phyloP scores from a whole-genome alignment of 2,329 filamentous ascomycete species.

The Aspergillus brunneoviolaceus region DNA sequence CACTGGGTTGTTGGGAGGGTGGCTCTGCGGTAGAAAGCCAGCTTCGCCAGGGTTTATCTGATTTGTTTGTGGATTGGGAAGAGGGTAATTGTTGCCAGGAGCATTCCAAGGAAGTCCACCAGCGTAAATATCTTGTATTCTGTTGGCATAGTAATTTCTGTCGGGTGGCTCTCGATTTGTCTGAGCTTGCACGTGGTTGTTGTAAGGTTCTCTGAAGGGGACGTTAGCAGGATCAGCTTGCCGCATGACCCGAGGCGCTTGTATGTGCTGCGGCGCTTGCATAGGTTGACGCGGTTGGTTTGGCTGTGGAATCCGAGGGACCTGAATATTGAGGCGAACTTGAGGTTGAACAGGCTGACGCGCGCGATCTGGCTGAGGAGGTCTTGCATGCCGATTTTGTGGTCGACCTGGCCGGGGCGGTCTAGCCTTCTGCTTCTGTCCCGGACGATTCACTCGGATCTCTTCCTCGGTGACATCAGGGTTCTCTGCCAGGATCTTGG shows the following conservation, averaged over 20 bases:
- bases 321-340: too few species aligned
- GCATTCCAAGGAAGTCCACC: not conserved
- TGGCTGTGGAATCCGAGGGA: too few species aligned
- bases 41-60: not conserved
- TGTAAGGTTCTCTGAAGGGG: not conserved
- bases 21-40: not conserved
- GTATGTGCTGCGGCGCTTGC: not conserved
- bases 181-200: not conserved
- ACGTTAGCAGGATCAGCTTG: not conserved
- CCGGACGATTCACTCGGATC: constrained; percentile 16
- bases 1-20: not conserved
- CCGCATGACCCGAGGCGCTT: not conserved
- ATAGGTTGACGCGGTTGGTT: not conserved
- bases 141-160: not conserved
- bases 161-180: too few species aligned
- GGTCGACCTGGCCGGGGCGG: not conserved
- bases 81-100: not conserved
- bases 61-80: not conserved
- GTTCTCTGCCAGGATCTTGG: constrained; percentile 27
- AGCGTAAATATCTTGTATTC: not conserved
- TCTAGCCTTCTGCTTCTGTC: not conserved
- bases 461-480: constrained; percentile 22
- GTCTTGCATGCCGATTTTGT: not conserved
- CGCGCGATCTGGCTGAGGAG: not conserved
- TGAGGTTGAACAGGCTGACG: too few species aligned